Evolutionary conservation across 192 early-diverging fungal genomes (phyloP), one percentile per base, ranked within the genome.

Genomic region (Mortierella antarctica): DNA sequence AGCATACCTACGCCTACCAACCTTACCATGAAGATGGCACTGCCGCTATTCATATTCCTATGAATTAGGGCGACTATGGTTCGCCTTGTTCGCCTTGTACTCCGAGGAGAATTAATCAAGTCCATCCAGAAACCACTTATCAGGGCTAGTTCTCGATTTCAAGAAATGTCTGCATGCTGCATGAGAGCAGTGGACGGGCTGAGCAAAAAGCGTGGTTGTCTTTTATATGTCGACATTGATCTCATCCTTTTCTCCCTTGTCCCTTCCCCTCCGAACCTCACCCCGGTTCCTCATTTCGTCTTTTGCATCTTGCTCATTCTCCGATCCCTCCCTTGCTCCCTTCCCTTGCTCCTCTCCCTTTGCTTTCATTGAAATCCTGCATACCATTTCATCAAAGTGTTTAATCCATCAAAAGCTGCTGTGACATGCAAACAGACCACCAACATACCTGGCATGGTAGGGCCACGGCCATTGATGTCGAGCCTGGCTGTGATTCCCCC

Each of bases 391-490:
- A 11, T 56, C n/a, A 42, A 3, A 17, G 14, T 10, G 15, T 40
- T 0, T 23, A 9, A 15, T 53, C 31, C 15, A 10, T 65, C 21
- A 14, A 51, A 59, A 3, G 31, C 31, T 31, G 31, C 31, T 31
- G 31, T 3, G 31, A 31, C 31, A 65, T 73, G 71, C 71, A 73
- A 20, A 14, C 31, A 14, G 65, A 75, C 53, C n/a, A 67, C 65
- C 73, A 20, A 55, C 71, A 5, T 49, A 31, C 61, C 10, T 17
- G 17, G 15, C 60, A 71, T 6, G 63, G 70, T 23, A 45, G 61
- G 42, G 48, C 51, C 23, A 50, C 71, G 17, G 65, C 54, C 56
- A 52, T 58, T 2, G 68, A 47, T 53, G 58, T 47, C 42, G 66
- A 68, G 1, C 18, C 56, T 15, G 15, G 23, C 14, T 5, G 13